Evolutionary conservation across 2,329 filamentous ascomycete species (phyloP).

Genomic region (Calonectria naviculata): DNA sequence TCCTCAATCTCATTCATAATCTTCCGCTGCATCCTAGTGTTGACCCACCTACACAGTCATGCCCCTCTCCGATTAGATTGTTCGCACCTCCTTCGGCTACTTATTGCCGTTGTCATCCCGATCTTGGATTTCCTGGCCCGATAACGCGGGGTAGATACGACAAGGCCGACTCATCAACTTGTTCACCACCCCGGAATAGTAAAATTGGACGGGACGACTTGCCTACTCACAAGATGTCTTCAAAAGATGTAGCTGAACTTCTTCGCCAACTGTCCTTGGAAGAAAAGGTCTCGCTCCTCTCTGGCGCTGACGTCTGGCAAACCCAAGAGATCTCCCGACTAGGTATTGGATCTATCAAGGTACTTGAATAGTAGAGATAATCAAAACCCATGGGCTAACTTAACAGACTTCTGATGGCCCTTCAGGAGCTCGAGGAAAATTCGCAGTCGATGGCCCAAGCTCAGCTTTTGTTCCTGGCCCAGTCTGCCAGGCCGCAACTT

Average conservation of each 20-base stretch:
- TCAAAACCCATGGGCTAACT: not conserved
- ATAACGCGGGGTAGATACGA: too few relatives aligned
- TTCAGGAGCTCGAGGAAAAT: conserved; percentile 18
- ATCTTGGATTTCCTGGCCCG: too few relatives aligned
- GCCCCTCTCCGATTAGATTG: not conserved
- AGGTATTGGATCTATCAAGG: conserved; percentile 23
- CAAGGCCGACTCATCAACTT: too few relatives aligned
- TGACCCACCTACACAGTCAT: not conserved
- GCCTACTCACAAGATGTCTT: not conserved
- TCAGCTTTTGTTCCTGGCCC: conserved; percentile 24
- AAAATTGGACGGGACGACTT: too few relatives aligned
- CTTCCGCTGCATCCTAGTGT: not conserved
- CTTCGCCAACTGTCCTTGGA: conserved; percentile 12
- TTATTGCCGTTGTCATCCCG: not conserved
- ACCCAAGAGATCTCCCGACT: conserved; percentile 19
- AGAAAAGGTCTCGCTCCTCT: conserved; percentile 18
- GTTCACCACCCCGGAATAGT: too few relatives aligned
- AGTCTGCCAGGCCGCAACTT: conserved; percentile 26
- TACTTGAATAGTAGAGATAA: not conserved
- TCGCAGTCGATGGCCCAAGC: conserved; percentile 19
- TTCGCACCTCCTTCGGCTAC: not conserved
- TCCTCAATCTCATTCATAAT: not conserved
- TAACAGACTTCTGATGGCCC: conserved; percentile 19
- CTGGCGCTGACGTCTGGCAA: conserved; percentile 20
- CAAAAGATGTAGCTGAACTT: not conserved